Evolutionary conservation across 352 stramenopile genomes (phyloP).

Genomic region (Phytophthora europaea): DNA sequence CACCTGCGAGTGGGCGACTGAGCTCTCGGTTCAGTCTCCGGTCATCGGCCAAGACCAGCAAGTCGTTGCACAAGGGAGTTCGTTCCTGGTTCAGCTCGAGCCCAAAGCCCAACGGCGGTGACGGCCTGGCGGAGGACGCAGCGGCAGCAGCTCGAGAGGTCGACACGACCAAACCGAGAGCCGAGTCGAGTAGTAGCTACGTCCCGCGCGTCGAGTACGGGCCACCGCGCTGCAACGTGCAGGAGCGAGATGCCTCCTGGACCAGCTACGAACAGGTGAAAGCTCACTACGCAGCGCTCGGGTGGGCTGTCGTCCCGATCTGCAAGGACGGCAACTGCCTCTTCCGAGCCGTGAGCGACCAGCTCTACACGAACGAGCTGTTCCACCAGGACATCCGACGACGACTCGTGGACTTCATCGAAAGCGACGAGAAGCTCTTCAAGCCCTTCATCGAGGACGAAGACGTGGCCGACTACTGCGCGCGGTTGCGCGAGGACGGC

Average conservation of each 20-base stretch:
- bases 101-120: conserved; percentile 1
- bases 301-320: conserved; percentile 43
- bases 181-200: conserved; percentile 12
- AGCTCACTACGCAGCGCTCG: conserved; percentile 46
- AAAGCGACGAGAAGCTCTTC: conserved; percentile 47
- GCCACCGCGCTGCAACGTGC: conserved; percentile 2
- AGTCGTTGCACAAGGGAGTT: not conserved
- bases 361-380: conserved; percentile 59
- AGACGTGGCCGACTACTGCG: conserved; percentile 48
- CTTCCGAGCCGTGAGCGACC: conserved; percentile 67
- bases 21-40: conserved; percentile 31
- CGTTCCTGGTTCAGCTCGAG: conserved; percentile 41
- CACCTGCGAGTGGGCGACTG: conserved; percentile 1
- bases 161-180: conserved; percentile 23
- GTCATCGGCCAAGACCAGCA: conserved; percentile 27
- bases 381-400: conserved; percentile 55
- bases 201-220: conserved; percentile 28
- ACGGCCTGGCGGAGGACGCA: conserved; percentile 19
- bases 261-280: conserved; percentile 49
- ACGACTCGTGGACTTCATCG: conserved; percentile 57
- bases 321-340: conserved; percentile 63
- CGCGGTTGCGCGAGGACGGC: conserved; percentile 56
- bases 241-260: conserved; percentile 43
- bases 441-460: conserved; percentile 50
- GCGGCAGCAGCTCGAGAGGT: conserved; percentile 19